Conservation (phyloP, 2,329 filamentous ascomycete genomes). For the Ceratocystis eucalypticola region DNA sequence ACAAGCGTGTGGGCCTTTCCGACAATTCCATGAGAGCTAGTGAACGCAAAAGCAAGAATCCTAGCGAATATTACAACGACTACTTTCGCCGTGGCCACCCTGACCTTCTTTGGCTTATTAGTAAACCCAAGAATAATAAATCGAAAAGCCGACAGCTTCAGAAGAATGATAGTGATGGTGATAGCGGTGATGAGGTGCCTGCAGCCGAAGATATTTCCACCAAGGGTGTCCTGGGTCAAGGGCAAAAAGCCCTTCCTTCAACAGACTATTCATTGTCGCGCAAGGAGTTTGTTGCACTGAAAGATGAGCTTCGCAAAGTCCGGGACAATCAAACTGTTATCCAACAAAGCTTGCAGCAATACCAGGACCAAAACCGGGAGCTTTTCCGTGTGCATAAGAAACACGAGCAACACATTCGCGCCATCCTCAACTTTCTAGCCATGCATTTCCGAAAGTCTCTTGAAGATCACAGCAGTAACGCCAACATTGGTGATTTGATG, state of each 20-base stretch:
- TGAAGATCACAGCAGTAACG: constrained; percentile 57
- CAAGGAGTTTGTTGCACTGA: constrained; percentile 64
- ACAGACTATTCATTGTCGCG: constrained; percentile 32
- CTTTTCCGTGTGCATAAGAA: constrained; percentile 41
- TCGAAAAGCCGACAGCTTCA: constrained; percentile 48
- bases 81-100: constrained; percentile 90
- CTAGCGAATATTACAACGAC: constrained; percentile 94
- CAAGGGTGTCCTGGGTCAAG: constrained; percentile 12
- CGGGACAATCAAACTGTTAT: constrained; percentile 80
- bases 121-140: constrained; percentile 73
- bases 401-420: constrained; percentile 98
- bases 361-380: constrained; percentile 20
- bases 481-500: constrained; percentile 76
- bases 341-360: constrained; percentile 52
- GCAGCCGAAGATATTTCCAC: constrained; percentile 29
- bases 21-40: constrained; percentile 97
- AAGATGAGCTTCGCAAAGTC: constrained; percentile 67
- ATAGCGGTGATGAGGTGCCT: constrained; percentile 44
- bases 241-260: constrained; percentile 13
- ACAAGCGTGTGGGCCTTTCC: constrained; percentile 84
- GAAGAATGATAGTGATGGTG: constrained; percentile 55
- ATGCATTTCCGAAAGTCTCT: constrained; percentile 92
- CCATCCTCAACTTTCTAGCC: constrained; percentile 91
- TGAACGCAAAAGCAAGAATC: constrained; percentile 92
- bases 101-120: constrained; percentile 88